Evolutionary conservation across 2,329 filamentous ascomycete species (phyloP), one percentile per base, ranked within the genome.

Genomic region (Apiospora koreana): DNA sequence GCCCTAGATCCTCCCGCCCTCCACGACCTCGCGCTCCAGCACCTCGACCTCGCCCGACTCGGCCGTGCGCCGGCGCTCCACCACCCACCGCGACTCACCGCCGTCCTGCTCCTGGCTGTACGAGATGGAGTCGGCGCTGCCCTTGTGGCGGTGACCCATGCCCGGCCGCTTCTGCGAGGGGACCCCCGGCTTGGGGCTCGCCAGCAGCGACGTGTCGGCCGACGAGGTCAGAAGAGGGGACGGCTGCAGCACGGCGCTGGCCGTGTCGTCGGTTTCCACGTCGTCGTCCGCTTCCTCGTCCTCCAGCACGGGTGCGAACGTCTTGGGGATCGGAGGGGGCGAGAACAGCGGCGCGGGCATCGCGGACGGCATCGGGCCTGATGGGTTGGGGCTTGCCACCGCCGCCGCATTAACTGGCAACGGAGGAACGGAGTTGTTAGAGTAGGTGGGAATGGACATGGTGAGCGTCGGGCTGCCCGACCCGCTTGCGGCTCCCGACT

Each of bases 101-200:
- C 86, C 87, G 10, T 85, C 85, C 64, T 90, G 88, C 76, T 92
- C 89, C 71, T 86, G 86, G 2, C 87, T 84, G 78, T 94, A 94
- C 8, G 91, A 91, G 43, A 94, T 89, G 72, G 90, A 92, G 74
- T 93, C 92, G 1, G 89, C 84, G 64, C 88, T 92, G 67, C 86
- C 82, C 73, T 84, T 76, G 42, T 78, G 77, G 23, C 73, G 73
- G 68, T 79, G 78, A 0, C 85, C 84, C 76, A 78, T 78, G 8
- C 77, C 78, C 1, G 77, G 78, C 21, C 78, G 76, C 42, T 75
- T 77, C 70, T 76, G 74, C 9, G 74, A 76, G 21, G 76, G 69
- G 10, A 70, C 66, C 16, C 72, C 74, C 1, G 73, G 65, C 10
- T 67, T 75, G 8, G 54, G 31, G 54, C 54, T 62, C 25, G 48